Evolutionary conservation across 306 rosid species (phyloP), one percentile per base, ranked within the genome.

Genomic region (Cercis canadensis): DNA sequence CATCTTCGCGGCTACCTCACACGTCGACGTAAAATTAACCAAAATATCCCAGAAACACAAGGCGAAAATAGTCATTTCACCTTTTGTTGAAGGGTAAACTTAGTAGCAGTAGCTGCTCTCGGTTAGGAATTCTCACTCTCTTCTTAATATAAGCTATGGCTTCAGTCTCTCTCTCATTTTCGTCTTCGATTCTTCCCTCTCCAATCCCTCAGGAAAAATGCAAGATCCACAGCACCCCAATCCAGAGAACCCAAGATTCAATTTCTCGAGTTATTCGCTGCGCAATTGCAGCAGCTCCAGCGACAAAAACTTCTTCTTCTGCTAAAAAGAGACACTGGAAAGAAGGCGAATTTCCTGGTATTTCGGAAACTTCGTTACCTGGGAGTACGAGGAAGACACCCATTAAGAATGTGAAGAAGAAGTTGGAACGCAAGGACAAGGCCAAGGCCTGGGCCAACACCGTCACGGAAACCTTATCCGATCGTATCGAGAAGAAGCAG

Each of bases 361-460:
- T 78, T 50, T 80, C 96, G 0, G 85, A 89, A 60, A 75, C 80
- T 9, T 71, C 82, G 13, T 11, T 50, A 7, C 75, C 78, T 16
- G 75, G 74, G 45, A 56, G 39, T 62, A 49, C 67, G 40, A 87
- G 70, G 87, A 95, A 44, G 39, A 11, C 54, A 5, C 92, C 99
- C 4, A 41, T 95, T 8, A 95, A 94, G 81, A 91, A 87, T 54
- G 17, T 95, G 31, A 95, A 95, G 88, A 91, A 85, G 81, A 91
- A 86, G 61, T 39, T 89, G 68, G 99, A 91, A 59, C 83, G 82
- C 10, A 89, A 85, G 71, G 54, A 70, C 60, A 50, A 82, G 19
- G 97, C 99, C 32, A 95, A 91, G 67, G 97, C 92, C 1, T 95
- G 96, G 99, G 97, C 60, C 75, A 87, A 72, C 78, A 95, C 99